Evolutionary conservation across 768 basidiomycete genomes (phyloP).

Genomic region (Boletus rufocinnamomeus): DNA sequence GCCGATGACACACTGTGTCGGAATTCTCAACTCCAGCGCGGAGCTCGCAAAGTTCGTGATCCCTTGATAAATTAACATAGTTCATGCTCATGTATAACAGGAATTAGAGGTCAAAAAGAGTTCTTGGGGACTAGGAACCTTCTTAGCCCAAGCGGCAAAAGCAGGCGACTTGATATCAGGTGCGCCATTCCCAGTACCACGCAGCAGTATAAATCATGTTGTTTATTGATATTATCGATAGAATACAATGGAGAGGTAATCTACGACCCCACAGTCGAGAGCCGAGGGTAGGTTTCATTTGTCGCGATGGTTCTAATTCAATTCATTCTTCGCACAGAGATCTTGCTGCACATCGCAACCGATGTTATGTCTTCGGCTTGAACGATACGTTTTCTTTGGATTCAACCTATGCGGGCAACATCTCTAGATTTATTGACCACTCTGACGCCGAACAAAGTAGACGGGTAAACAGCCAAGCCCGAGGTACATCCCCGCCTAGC

Average conservation of each 20-base stretch:
- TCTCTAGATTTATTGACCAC: conserved; percentile 73
- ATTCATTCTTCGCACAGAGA: conserved; percentile 32
- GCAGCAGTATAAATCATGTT: neutral
- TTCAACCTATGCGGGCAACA: conserved; percentile 56
- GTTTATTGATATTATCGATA: conserved; percentile 35
- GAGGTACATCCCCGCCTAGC: conserved; percentile 36
- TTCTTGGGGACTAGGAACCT: conserved; percentile 56
- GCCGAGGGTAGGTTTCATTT: conserved; percentile 48
- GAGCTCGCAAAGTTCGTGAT: conserved; percentile 43
- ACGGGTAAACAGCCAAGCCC: conserved; percentile 46
- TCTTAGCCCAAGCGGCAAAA: conserved; percentile 45
- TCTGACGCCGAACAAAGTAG: conserved; percentile 17
- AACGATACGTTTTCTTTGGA: conserved; percentile 53
- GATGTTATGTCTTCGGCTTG: conserved; percentile 65
- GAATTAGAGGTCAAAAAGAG: conserved; percentile 45
- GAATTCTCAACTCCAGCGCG: conserved; percentile 53
- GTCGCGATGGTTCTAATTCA: neutral
- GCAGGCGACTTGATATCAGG: conserved; percentile 53
- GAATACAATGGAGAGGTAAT: conserved; percentile 72
- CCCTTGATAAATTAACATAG: neutral
- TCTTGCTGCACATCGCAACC: conserved; percentile 47
- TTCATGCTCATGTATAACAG: conserved; percentile 31
- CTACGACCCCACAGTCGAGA: conserved; percentile 47
- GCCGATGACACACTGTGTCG: conserved; percentile 41
- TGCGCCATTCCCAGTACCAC: neutral